Base-by-base conservation (phyloP, 805 yeast genomes). In the Candida vaughaniae region DNA sequence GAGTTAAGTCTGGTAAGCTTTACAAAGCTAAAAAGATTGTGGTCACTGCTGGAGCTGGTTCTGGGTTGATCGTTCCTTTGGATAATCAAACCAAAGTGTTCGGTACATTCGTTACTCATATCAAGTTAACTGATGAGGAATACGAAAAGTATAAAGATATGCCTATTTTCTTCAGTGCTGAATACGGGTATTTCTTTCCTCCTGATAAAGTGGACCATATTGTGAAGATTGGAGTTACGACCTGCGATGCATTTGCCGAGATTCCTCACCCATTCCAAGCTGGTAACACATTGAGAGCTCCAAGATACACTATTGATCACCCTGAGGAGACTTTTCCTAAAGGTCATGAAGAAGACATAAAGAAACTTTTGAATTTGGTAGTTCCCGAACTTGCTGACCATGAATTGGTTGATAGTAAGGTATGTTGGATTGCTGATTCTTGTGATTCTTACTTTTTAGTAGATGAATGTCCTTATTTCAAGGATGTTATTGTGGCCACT, bases 121-220 rank as follows among this genome's bases (percentile, higher is more conserved):
- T 70, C 3, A 52, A 62, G 35, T 42, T 70, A 19, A 52, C 58
- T 0, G 53, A 51, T 4, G 46, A 49, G 22, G 75, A 71, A 39
- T 66, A 50, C 39, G 55, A 50, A 18, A 53, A 53, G 23, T 69
- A 59, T 38, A 59, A 59, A 39, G 44, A 53, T 23, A 56, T 70
- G 30, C 77, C 76, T 2, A 56, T 69, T 5, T 66, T 71, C 29
- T 70, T 70, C 52, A 60, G 68, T 38, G 58, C 72, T 3, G 71
- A 66, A 33, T 34, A 48, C 36, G 76, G 76, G 0, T 71, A 69
- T 38, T 67, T 67, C 51, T 71, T 71, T 52, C 74, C 76, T 3
- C 76, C 77, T 3, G 75, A 70, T 43, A 38, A 49, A 6, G 34
- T 28, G 5, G 51, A 52, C 1, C 54, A 60, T 1, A 56, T 54